phyloP scores from a whole-genome alignment of 805 yeast genomes.

The Candida wancherniae region DNA sequence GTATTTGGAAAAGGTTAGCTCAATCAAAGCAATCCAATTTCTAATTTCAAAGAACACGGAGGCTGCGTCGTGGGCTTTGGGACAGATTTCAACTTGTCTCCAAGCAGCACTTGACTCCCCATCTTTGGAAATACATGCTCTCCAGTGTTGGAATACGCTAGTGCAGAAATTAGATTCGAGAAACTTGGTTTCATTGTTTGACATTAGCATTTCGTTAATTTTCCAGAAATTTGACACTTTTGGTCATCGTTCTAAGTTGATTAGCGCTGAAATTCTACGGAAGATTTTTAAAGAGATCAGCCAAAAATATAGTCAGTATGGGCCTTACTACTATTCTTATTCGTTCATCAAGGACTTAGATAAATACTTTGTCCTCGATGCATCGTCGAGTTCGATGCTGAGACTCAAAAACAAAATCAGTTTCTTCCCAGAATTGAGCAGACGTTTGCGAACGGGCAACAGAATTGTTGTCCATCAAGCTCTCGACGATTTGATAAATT shows the following conservation, averaged over 20 bases:
- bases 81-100: slow-evolving; percentile 81
- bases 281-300: slow-evolving; percentile 28
- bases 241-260: slow-evolving; percentile 40
- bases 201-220: slow-evolving; percentile 67
- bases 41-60: slow-evolving; percentile 55
- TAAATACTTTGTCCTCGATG: slow-evolving; percentile 18
- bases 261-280: slow-evolving; percentile 51
- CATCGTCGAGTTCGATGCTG: slow-evolving; percentile 24
- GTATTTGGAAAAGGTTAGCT: slow-evolving; percentile 62
- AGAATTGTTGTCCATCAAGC: slow-evolving; percentile 70
- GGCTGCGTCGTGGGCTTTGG: slow-evolving; percentile 53
- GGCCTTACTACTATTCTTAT: slow-evolving; percentile 50
- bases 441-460: slow-evolving; percentile 58
- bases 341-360: slow-evolving; percentile 31
- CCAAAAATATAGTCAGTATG: slow-evolving; percentile 36
- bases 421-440: slow-evolving; percentile 48
- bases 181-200: slow-evolving; percentile 62
- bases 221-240: slow-evolving; percentile 62
- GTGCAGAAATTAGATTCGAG: slow-evolving; percentile 51
- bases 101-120: slow-evolving; percentile 70
- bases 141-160: slow-evolving; percentile 65
- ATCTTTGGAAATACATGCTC: slow-evolving; percentile 55
- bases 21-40: slow-evolving; percentile 69
- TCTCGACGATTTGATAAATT: slow-evolving; percentile 55
- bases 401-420: slow-evolving; percentile 28